Evolutionary conservation across 2,329 filamentous ascomycete genomes (phyloP).

Genomic region (Myriosclerotinia duriaeana): DNA sequence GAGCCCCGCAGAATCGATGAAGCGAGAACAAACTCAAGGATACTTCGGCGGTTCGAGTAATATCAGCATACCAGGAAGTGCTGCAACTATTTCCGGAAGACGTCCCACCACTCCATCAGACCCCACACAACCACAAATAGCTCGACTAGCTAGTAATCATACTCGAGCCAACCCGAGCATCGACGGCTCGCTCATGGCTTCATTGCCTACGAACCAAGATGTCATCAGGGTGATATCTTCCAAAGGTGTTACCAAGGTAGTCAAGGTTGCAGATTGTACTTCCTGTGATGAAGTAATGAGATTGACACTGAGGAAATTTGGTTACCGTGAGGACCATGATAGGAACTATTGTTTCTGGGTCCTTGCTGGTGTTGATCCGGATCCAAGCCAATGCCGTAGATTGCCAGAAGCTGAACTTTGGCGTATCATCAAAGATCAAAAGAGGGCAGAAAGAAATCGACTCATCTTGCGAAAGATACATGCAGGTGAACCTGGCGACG

Average conservation of each 20-base stretch:
- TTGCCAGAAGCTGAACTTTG: slow-evolving; percentile 85
- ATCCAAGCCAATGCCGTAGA: slow-evolving; percentile 76
- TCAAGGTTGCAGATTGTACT: slow-evolving; percentile 89
- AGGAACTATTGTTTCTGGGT: slow-evolving; percentile 98
- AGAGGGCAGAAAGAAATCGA: slow-evolving; percentile 81
- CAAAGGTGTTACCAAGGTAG: slow-evolving; percentile 85
- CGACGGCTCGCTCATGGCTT: slow-evolving; percentile 82
- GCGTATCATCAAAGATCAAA: slow-evolving; percentile 84
- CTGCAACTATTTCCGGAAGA: slow-evolving; percentile 53
- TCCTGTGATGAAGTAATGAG: slow-evolving; percentile 91
- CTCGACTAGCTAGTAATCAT: slow-evolving; percentile 65
- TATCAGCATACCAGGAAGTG: slow-evolving; percentile 48
- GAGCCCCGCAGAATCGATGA: slow-evolving; percentile 54
- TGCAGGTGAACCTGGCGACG: slow-evolving; percentile 80
- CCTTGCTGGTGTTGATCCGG: slow-evolving; percentile 78
- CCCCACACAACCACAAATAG: slow-evolving; percentile 50
- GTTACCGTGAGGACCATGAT: slow-evolving; percentile 84
- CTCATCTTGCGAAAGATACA: slow-evolving; percentile 92
- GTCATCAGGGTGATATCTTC: slow-evolving; percentile 93
- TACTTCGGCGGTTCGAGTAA: slow-evolving; percentile 54
- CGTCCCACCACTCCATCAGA: slow-evolving; percentile 64
- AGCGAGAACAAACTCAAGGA: slow-evolving; percentile 50
- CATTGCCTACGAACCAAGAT: slow-evolving; percentile 79
- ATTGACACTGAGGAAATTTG: slow-evolving; percentile 83
- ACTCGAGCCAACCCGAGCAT: slow-evolving; percentile 79